Evolutionary conservation across 495 filamentous ascomycete genomes (phyloP).

Genomic region (Tuber umbilicatum): DNA sequence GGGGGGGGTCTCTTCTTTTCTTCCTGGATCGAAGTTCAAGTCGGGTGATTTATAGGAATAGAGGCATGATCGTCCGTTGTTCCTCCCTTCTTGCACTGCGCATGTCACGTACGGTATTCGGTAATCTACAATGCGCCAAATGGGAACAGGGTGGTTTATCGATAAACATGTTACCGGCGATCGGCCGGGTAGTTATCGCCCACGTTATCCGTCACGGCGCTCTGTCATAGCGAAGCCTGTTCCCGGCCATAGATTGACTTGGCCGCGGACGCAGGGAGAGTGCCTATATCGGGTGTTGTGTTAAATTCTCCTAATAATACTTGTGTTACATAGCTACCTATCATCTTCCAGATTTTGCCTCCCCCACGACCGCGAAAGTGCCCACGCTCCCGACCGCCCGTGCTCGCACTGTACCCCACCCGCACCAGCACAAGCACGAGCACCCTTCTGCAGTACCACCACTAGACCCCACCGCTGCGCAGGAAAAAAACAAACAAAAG

Average conservation of each 20-base stretch:
- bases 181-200: slow-evolving; percentile 4
- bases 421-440: neutral
- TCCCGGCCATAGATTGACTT: neutral
- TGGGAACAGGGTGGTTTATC: neutral
- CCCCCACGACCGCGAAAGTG: neutral
- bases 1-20: neutral
- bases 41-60: too few species aligned
- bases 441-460: neutral
- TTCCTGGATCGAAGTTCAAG: too few species aligned
- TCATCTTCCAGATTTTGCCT: neutral
- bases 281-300: neutral
- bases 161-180: neutral
- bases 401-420: neutral
- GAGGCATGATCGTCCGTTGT: neutral
- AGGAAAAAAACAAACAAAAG: neutral
- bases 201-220: neutral
- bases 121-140: neutral
- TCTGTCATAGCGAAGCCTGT: neutral
- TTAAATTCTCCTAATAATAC: neutral
- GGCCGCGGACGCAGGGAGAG: neutral
- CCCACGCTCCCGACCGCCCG: neutral
- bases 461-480: neutral
- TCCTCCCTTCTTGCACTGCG: neutral
- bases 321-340: neutral
- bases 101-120: neutral